Conservation (phyloP, 2,329 filamentous ascomycete species). For the Ceratocystiopsis sp. region DNA sequence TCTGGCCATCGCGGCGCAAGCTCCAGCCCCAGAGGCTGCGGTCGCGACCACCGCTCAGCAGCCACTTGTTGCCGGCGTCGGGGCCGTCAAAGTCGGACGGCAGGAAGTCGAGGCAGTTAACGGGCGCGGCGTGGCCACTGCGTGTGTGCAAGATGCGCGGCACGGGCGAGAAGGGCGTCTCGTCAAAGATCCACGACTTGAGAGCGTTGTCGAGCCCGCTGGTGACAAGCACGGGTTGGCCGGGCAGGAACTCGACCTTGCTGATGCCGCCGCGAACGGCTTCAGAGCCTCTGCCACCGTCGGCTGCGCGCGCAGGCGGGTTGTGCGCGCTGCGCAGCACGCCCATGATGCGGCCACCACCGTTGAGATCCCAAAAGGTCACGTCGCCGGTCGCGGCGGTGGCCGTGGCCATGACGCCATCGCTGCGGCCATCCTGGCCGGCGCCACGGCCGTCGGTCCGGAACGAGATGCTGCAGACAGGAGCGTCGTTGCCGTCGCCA, state of each 20-base stretch:
- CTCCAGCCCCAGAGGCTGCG: conserved; percentile 94
- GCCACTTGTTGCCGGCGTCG: conserved; percentile 81
- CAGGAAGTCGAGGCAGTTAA: conserved; percentile 69
- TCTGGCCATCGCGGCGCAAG: conserved; percentile 84
- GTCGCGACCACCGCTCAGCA: conserved; percentile 77
- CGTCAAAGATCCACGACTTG: conserved; percentile 93
- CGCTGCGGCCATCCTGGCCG: conserved; percentile 65
- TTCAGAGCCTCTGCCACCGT: conserved; percentile 15
- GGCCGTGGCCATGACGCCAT: conserved; percentile 89
- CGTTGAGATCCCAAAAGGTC: conserved; percentile 90
- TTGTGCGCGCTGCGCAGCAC: conserved; percentile 79
- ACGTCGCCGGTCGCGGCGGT: conserved; percentile 68
- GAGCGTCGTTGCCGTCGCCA: conserved; percentile 28
- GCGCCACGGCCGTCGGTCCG: conserved; percentile 78
- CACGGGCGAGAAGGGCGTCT: conserved; percentile 72
- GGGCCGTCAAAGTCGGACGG: conserved; percentile 80
- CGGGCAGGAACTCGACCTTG: conserved; percentile 74
- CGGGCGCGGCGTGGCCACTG: conserved; percentile 74
- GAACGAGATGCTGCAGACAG: conserved; percentile 74
- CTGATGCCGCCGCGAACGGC: conserved; percentile 61
- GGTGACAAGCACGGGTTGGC: conserved; percentile 78
- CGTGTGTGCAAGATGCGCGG: conserved; percentile 73
- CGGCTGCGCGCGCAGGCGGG: conserved; percentile 34
- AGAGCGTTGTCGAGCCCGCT: conserved; percentile 87
- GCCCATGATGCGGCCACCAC: conserved; percentile 71